phyloP scores from a whole-genome alignment of 2,329 filamentous ascomycete species.

The Rhynchosporium secalis region DNA sequence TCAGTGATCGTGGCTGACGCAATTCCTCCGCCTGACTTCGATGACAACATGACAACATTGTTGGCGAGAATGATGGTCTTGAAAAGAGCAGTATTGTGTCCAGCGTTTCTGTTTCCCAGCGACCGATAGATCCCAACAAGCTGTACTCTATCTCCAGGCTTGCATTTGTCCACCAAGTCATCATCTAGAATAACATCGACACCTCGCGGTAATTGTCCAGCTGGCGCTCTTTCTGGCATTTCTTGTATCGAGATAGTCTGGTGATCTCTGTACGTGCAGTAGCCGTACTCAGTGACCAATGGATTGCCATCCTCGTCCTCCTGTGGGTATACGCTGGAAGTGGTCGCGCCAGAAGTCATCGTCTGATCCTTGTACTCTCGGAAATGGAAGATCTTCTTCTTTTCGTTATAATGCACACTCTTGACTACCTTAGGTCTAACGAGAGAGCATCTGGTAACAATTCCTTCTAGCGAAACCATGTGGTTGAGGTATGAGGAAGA shows the following conservation, averaged over 20 bases:
- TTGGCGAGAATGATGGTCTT: slow-evolving; percentile 93
- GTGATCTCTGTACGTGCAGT: slow-evolving; percentile 93
- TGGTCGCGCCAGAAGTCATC: slow-evolving; percentile 89
- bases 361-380: slow-evolving; percentile 95
- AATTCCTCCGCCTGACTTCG: slow-evolving; percentile 92
- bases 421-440: slow-evolving; percentile 97
- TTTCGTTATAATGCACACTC: slow-evolving; percentile 95
- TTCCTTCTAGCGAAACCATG: slow-evolving; percentile 97
- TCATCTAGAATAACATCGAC: slow-evolving; percentile 97
- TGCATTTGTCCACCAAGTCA: slow-evolving; percentile 90
- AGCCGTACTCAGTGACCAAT: slow-evolving; percentile 91
- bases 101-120: slow-evolving; percentile 89
- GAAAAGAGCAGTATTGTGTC: slow-evolving; percentile 88
- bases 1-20: slow-evolving; percentile 92
- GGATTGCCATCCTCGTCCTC: slow-evolving; percentile 93
- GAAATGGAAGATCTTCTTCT: slow-evolving; percentile 80
- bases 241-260: slow-evolving; percentile 98
- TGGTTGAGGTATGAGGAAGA: slow-evolving; percentile 88
- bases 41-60: slow-evolving; percentile 90
- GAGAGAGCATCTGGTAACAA: slow-evolving; percentile 93
- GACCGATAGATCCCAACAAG: slow-evolving; percentile 96
- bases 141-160: slow-evolving; percentile 94
- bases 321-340: slow-evolving; percentile 88
- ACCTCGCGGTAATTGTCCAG: slow-evolving; percentile 89
- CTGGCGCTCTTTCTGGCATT: slow-evolving; percentile 96